Base-by-base conservation (phyloP, 176 grass and related monocot species). In the Cymbopogon citratus region DNA sequence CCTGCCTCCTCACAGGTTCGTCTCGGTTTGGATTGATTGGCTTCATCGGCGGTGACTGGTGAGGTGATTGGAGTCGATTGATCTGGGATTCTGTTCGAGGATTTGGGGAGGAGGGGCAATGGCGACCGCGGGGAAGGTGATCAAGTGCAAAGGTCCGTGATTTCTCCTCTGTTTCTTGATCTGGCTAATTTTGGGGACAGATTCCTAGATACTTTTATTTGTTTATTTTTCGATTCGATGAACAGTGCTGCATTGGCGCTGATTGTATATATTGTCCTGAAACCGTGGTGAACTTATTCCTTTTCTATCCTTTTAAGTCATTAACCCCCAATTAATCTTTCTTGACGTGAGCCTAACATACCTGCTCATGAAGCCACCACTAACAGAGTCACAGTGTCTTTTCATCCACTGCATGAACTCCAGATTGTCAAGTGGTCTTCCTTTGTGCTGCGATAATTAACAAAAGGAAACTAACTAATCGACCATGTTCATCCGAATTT, bases 81-180 rank as follows among this genome's bases (percentile, higher is more conserved):
- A 9, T 73, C 27, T 45, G 76, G 25, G 23, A 26, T 4, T 57
- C 21, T 43, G n/a, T 14, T 15, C 8, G 46, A 13, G 28, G 9
- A 34, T 39, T 16, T 9, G 11, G 9, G 63, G 54, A 31, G 4
- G 35, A 54, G 25, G 4, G 35, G 25, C 19, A 63, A 94, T 97
- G 89, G 60, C 85, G 83, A 97, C 89, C 5, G 84, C 64, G 11
- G 91, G 91, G 66, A 79, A 97, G 81, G 91, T 91, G 46, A 94
- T 97, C 81, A 93, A 94, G 81, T 91, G 94, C 87, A 93, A 81
- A 91, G 94, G 94, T 97, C 80, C 24, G 81, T 87, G 34, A 44
- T 65, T 65, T 18, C 12, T 18, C 52, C 63, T 15, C 1, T 27
- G 0, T 68, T 24, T 41, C 12, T 27, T 16, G 11, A 24, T 36